Percentiles rank a stretch among this genome's conserved stretches.
Conservation (phyloP, 495 filamentous ascomycete genomes). For the Neurospora cerealis region DNA sequence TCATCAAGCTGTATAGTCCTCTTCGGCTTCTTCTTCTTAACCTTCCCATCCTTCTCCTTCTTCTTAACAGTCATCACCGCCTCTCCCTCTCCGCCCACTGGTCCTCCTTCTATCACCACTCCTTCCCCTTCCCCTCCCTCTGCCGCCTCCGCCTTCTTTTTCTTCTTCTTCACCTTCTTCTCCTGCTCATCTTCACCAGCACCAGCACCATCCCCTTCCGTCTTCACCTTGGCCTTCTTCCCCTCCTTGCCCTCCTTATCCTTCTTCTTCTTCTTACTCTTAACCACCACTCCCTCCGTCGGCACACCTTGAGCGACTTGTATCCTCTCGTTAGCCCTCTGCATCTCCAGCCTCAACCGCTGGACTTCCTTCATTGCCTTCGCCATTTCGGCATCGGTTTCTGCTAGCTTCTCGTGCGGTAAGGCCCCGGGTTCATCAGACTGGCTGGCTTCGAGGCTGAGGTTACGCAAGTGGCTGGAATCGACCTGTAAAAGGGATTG, state of each 20-base stretch:
- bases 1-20: conserved; percentile 18
- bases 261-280: conserved; percentile 59
- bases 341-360: conserved; percentile 77
- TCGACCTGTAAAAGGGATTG: conserved; percentile 67
- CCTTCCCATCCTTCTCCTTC: conserved; percentile 24
- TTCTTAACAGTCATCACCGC: conserved; percentile 32
- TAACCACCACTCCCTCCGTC: conserved; percentile 63
- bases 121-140: conserved; percentile 32
- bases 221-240: conserved; percentile 19
- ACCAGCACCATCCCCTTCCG: not conserved
- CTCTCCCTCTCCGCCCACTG: not conserved
- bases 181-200: not conserved
- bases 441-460: conserved; percentile 44
- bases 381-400: conserved; percentile 73
- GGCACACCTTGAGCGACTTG: conserved; percentile 57
- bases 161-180: conserved; percentile 3
- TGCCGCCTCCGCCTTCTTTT: conserved; percentile 17
- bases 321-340: conserved; percentile 75
- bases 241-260: conserved; percentile 28
- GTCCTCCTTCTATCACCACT: not conserved
- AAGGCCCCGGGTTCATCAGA: conserved; percentile 18
- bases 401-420: conserved; percentile 43
- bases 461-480: conserved; percentile 61
- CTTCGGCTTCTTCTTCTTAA: conserved; percentile 43
- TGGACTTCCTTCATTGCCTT: conserved; percentile 82